phyloP scores from a whole-genome alignment of 2,329 filamentous ascomycete species.

The Penicillium sp. region DNA sequence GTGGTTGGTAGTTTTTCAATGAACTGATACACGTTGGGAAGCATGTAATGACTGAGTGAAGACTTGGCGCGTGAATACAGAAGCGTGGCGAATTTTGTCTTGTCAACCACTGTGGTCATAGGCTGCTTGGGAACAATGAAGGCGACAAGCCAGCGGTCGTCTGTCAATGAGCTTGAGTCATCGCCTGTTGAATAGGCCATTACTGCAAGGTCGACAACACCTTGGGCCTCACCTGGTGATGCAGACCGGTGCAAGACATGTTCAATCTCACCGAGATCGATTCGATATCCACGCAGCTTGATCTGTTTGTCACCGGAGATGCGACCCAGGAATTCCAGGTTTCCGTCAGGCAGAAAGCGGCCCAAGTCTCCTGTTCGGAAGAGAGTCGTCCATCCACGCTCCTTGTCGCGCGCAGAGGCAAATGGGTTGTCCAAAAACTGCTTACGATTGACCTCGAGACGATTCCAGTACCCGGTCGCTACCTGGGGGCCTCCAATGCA shows the following conservation, averaged over 20 bases:
- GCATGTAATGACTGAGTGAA: background rate
- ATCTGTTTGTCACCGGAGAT: background rate
- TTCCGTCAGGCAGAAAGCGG: background rate
- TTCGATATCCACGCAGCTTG: constrained; percentile 3
- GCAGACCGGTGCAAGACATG: background rate
- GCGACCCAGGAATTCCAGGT: background rate
- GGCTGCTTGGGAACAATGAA: background rate
- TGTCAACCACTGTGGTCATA: background rate
- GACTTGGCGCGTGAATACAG: background rate
- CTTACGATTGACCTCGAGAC: background rate
- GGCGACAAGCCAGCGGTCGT: background rate
- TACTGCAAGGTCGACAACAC: background rate
- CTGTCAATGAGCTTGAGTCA: background rate
- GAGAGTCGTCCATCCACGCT: background rate
- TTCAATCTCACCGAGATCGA: constrained; percentile 2
- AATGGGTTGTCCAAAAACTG: background rate
- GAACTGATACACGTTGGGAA: background rate
- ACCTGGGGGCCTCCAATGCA: background rate
- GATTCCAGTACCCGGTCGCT: background rate
- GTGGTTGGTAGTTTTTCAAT: background rate
- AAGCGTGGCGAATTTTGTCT: background rate
- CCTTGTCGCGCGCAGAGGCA: background rate
- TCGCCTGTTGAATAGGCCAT: background rate
- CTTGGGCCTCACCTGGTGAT: background rate
- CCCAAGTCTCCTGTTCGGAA: constrained; percentile 1